phyloP scores from a whole-genome alignment of 305 asterid genomes.

The Rubia balearica region DNA sequence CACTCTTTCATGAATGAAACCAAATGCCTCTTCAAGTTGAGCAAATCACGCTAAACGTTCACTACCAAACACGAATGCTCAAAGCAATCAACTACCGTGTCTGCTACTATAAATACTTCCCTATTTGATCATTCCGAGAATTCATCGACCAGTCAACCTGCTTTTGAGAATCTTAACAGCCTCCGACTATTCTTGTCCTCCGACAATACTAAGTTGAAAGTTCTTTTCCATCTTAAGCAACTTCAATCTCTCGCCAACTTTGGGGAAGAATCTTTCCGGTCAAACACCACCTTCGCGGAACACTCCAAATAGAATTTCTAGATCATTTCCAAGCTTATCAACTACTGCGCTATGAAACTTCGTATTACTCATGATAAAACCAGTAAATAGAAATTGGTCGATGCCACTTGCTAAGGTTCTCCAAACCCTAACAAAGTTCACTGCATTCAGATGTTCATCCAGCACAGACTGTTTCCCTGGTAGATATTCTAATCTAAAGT shows the following conservation, averaged over 20 bases:
- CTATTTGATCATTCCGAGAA: background rate
- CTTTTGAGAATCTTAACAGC: slow-evolving; percentile 58
- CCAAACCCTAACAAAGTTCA: slow-evolving; percentile 73
- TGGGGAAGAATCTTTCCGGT: slow-evolving; percentile 96
- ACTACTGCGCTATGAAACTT: slow-evolving; percentile 68
- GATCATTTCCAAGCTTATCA: slow-evolving; percentile 62
- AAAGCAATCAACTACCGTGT: background rate
- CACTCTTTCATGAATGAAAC: too few relatives aligned
- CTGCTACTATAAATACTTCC: background rate
- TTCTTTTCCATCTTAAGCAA: slow-evolving; percentile 49
- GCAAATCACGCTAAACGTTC: background rate
- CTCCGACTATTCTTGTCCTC: too few relatives aligned
- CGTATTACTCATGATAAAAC: slow-evolving; percentile 44
- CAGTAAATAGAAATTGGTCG: slow-evolving; percentile 47
- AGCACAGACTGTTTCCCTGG: slow-evolving; percentile 58
- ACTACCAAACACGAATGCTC: background rate
- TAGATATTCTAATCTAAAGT: slow-evolving; percentile 79
- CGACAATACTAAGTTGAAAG: slow-evolving; percentile 41
- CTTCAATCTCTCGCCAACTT: slow-evolving; percentile 59
- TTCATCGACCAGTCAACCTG: slow-evolving; percentile 47
- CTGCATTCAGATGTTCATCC: slow-evolving; percentile 51
- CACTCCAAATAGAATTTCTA: slow-evolving; percentile 51
- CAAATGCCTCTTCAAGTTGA: background rate
- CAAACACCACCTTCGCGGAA: slow-evolving; percentile 69
- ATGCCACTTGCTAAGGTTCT: slow-evolving; percentile 68